These are phyloP conservation scores for Lepidopterella palustris DNA, from an alignment of 495 filamentous ascomycete species.

Conservation along the genomic window DNA sequence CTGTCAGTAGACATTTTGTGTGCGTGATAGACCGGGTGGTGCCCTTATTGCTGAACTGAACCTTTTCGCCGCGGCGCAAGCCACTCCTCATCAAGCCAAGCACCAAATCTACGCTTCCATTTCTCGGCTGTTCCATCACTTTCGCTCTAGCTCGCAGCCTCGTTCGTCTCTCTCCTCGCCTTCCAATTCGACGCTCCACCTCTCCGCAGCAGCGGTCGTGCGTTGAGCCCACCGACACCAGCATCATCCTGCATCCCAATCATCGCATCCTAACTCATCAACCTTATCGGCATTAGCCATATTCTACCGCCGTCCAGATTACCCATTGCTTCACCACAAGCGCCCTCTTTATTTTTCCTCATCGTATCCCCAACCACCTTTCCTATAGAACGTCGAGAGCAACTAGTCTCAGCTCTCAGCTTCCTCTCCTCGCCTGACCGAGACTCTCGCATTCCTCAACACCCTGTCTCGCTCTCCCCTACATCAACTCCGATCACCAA, in stretches of 20 bases:
- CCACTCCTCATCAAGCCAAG: too few relatives aligned
- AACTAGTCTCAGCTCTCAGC: background rate
- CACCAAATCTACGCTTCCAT: too few relatives aligned
- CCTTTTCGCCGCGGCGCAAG: too few relatives aligned
- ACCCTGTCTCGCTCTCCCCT: background rate
- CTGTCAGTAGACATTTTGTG: too few relatives aligned
- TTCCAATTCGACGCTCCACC: background rate
- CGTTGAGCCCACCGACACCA: background rate
- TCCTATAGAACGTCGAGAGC: background rate
- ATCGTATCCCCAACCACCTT: background rate
- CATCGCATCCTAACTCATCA: background rate
- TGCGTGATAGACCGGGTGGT: too few relatives aligned
- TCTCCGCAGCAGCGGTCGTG: background rate
- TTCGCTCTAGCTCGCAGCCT: background rate
- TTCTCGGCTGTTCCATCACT: background rate
- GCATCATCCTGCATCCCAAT: conserved; percentile 3
- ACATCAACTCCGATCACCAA: background rate
- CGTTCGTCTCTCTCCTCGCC: background rate
- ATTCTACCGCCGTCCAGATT: background rate
- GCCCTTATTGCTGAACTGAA: too few relatives aligned
- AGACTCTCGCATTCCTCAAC: background rate
- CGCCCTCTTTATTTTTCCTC: background rate
- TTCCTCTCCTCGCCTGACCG: background rate
- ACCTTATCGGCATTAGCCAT: background rate
- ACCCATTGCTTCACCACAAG: background rate